phyloP scores from a whole-genome alignment of 2,329 filamentous ascomycete species.

The Fusarium verrucosum region DNA sequence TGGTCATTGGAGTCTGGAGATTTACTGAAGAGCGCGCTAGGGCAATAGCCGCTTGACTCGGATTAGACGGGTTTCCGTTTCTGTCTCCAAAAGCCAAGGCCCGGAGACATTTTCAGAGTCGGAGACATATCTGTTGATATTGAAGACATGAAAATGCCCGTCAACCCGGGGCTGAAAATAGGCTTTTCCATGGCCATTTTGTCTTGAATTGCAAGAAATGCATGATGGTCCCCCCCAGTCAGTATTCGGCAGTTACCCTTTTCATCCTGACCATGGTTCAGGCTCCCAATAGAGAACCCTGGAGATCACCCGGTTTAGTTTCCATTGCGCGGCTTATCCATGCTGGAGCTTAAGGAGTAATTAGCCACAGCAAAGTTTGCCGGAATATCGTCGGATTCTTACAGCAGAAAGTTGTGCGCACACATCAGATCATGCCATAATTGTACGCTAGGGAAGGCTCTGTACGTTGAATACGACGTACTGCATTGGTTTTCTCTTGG shows the following conservation, averaged over 20 bases:
- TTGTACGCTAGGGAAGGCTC: conserved; percentile 21
- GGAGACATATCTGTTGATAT: conserved; percentile 19
- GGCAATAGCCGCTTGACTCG: conserved; percentile 30
- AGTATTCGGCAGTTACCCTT: conserved; percentile 9
- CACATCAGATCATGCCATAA: conserved; percentile 19
- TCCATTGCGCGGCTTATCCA: not conserved
- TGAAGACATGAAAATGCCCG: conserved; percentile 19
- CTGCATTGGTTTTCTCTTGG: conserved; percentile 13
- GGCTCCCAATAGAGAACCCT: not conserved
- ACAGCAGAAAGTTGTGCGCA: not conserved
- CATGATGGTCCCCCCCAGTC: conserved; percentile 11
- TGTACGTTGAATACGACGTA: conserved; percentile 1
- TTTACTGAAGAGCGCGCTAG: conserved; percentile 23
- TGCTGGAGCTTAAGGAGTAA: not conserved
- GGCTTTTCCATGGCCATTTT: not conserved
- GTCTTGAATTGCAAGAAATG: not conserved
- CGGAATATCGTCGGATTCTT: conserved; percentile 7
- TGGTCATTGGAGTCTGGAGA: conserved; percentile 3
- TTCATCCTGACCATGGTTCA: not conserved
- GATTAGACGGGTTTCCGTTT: conserved; percentile 44
- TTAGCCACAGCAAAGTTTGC: conserved; percentile 1
- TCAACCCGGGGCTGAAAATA: not conserved
- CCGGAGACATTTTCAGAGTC: conserved; percentile 1
- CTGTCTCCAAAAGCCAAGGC: conserved; percentile 17
- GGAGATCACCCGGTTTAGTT: not conserved